phyloP scores from a whole-genome alignment of 1,284 basidiomycete species.

The Cutaneotrichosporon sp. region DNA sequence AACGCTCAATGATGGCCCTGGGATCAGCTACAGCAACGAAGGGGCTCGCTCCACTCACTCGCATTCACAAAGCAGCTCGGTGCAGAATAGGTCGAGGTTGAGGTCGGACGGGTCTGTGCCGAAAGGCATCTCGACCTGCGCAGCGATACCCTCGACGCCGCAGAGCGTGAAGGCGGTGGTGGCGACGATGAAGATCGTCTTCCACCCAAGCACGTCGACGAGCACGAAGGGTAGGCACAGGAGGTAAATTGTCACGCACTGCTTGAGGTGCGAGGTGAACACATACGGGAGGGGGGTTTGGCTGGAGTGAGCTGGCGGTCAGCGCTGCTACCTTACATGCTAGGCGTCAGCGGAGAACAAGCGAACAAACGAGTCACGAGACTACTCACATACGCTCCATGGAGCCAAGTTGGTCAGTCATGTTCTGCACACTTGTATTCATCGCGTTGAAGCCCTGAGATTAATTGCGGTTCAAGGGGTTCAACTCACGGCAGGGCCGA shows the following conservation, averaged over 20 bases:
- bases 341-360: not conserved
- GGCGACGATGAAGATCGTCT: conserved; percentile 73
- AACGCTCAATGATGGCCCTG: conserved; percentile 69
- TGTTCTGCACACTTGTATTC: conserved; percentile 59
- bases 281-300: conserved; percentile 46
- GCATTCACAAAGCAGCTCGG: conserved; percentile 76
- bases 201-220: conserved; percentile 61
- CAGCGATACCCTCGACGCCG: conserved; percentile 75
- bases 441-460: conserved; percentile 65
- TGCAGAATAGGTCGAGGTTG: conserved; percentile 67
- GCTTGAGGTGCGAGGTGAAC: conserved; percentile 77
- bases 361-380: too few relatives aligned
- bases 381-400: conserved; percentile 68
- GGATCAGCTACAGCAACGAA: conserved; percentile 1
- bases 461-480: not conserved
- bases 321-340: conserved; percentile 9
- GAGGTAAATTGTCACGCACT: conserved; percentile 82
- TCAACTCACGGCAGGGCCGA: conserved; percentile 69
- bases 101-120: conserved; percentile 37
- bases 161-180: conserved; percentile 71
- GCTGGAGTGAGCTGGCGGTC: conserved; percentile 1
- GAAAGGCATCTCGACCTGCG: conserved; percentile 81
- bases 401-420: conserved; percentile 74
- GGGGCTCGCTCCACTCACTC: too few relatives aligned
- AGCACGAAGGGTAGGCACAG: conserved; percentile 80